Evolutionary conservation across 139 green algal species (phyloP).

Genomic region (Parachlorella kessleri): DNA sequence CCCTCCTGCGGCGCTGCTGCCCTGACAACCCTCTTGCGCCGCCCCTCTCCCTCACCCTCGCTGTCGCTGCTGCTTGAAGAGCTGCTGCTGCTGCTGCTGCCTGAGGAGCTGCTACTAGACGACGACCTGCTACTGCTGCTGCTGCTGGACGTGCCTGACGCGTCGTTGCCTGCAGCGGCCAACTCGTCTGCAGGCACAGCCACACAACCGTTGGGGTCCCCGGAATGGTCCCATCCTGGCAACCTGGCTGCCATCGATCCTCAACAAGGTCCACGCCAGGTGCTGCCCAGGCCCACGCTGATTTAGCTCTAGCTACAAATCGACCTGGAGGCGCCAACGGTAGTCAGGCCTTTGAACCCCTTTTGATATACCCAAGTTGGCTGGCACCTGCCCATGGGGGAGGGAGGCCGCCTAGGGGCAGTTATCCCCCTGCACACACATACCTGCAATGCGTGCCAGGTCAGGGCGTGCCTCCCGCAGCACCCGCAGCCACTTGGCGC

Average conservation of each 20-base stretch:
- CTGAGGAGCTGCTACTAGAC: constrained; percentile 29
- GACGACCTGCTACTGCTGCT: constrained; percentile 25
- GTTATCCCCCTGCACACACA: not conserved
- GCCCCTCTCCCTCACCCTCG: not conserved
- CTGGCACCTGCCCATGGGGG: no score
- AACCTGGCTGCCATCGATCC: not conserved
- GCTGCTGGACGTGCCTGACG: constrained; percentile 22
- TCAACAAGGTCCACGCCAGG: not conserved
- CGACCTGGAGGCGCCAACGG: not conserved
- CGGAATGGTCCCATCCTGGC: not conserved
- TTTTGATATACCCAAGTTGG: no score
- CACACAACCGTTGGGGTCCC: not conserved
- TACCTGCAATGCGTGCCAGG: constrained; percentile 55
- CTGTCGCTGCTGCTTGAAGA: constrained; percentile 13
- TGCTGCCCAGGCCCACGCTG: not conserved
- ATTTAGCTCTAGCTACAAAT: not conserved
- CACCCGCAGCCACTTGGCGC: constrained; percentile 58
- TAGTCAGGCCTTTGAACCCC: no score
- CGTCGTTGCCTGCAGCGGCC: constrained; percentile 7
- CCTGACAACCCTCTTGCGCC: not conserved
- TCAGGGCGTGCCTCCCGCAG: constrained; percentile 63
- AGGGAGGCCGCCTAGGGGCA: not conserved
- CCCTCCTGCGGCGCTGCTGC: constrained; percentile 22
- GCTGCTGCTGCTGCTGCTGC: constrained; percentile 37
- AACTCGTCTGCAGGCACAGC: constrained; percentile 13